Conservation (phyloP, 2,329 filamentous ascomycete species). For the Fusarium buharicum region DNA sequence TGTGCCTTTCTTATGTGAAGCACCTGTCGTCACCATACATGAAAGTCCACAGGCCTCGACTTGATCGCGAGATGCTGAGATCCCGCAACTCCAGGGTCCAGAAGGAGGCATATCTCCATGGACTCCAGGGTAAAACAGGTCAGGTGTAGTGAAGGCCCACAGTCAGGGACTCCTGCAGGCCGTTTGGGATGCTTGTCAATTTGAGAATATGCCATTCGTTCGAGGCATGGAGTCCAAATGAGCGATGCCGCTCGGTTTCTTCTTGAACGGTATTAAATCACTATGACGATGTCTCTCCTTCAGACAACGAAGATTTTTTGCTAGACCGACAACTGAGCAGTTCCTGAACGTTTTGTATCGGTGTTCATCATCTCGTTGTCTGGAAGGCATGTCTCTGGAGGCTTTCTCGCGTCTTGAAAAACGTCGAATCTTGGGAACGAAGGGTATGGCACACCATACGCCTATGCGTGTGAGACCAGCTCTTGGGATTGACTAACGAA, state of each 20-base stretch:
- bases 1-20: slow-evolving; percentile 16
- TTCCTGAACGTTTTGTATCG: slow-evolving; percentile 21
- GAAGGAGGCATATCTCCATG: slow-evolving; percentile 43
- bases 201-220: slow-evolving; percentile 34
- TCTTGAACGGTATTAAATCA: slow-evolving; percentile 35
- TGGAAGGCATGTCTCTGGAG: background rate
- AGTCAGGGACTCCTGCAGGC: slow-evolving; percentile 41
- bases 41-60: slow-evolving; percentile 15
- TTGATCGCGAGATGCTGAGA: slow-evolving; percentile 22
- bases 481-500: slow-evolving; percentile 31
- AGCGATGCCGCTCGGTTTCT: slow-evolving; percentile 32
- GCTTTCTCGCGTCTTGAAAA: slow-evolving; percentile 6
- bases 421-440: slow-evolving; percentile 24
- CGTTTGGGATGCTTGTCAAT: slow-evolving; percentile 23
- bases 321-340: slow-evolving; percentile 4
- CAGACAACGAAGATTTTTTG: slow-evolving; percentile 1
- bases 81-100: slow-evolving; percentile 29
- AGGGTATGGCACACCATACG: slow-evolving; percentile 29
- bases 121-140: slow-evolving; percentile 39
- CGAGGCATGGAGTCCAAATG: slow-evolving; percentile 9
- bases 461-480: slow-evolving; percentile 38
- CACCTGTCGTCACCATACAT: slow-evolving; percentile 32
- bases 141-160: slow-evolving; percentile 45
- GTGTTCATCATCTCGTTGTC: slow-evolving; percentile 9
- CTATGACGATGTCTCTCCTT: slow-evolving; percentile 31